Conservation (phyloP, 2,329 filamentous ascomycete species). For the Monilinia polystroma region DNA sequence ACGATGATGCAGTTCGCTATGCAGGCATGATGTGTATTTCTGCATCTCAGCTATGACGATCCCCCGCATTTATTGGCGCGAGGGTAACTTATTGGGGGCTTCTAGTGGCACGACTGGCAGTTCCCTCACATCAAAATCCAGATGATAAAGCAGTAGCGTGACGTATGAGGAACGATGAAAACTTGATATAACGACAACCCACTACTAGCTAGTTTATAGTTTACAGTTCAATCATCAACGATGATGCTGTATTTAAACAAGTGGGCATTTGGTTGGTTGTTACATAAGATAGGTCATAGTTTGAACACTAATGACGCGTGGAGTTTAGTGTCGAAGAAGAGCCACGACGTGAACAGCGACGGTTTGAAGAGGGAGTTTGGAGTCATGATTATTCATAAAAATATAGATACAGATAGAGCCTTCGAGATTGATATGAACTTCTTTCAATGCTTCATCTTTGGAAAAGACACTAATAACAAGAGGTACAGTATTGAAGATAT, state of each 20-base stretch:
- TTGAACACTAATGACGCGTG: background rate
- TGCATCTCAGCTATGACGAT: constrained; percentile 17
- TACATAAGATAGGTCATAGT: background rate
- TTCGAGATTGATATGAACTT: background rate
- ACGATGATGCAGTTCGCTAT: background rate
- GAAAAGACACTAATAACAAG: background rate
- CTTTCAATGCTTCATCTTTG: background rate
- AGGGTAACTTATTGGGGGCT: background rate
- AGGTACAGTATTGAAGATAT: background rate
- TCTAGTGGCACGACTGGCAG: background rate
- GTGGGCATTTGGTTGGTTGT: background rate
- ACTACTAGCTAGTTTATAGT: background rate
- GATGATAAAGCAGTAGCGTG: background rate
- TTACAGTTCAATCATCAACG: background rate
- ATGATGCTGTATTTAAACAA: background rate
- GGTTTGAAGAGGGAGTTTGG: constrained; percentile 2
- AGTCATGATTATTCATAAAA: background rate
- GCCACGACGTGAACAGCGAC: background rate
- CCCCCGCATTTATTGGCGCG: constrained; percentile 4
- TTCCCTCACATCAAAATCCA: background rate
- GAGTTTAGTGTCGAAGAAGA: background rate
- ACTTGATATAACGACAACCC: background rate
- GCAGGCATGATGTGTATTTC: constrained; percentile 2
- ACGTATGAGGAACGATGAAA: background rate
- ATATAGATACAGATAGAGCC: too few species aligned